These are phyloP conservation scores for Zygoascus bituminiphila DNA, from an alignment of 805 yeast genomes.

Conservation along the genomic window DNA sequence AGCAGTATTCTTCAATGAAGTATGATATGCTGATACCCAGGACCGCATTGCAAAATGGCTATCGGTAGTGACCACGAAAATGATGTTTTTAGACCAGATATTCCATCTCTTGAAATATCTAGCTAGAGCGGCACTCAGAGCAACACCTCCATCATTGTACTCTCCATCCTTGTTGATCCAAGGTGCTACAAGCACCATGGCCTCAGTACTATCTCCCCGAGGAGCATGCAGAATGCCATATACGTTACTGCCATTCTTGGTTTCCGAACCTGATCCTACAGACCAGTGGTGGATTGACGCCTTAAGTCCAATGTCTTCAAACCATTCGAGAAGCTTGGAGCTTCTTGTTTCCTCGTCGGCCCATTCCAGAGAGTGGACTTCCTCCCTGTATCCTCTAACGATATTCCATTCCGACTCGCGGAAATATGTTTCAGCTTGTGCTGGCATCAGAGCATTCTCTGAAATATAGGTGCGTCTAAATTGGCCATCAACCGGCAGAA, in stretches of 20 bases:
- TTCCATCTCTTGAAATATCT: slow-evolving; percentile 79
- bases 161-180: slow-evolving; percentile 64
- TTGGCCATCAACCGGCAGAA: slow-evolving; percentile 73
- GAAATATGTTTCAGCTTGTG: slow-evolving; percentile 86
- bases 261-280: slow-evolving; percentile 19
- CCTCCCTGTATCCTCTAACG: slow-evolving; percentile 73
- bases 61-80: slow-evolving; percentile 73
- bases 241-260: slow-evolving; percentile 37
- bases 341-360: slow-evolving; percentile 33
- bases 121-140: slow-evolving; percentile 63
- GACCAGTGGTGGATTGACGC: slow-evolving; percentile 40
- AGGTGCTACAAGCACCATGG: slow-evolving; percentile 84
- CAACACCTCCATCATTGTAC: slow-evolving; percentile 71
- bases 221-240: slow-evolving; percentile 89
- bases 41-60: slow-evolving; percentile 58
- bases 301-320: slow-evolving; percentile 64
- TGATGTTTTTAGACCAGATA: slow-evolving; percentile 91
- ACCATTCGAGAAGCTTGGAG: slow-evolving; percentile 45
- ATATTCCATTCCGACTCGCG: slow-evolving; percentile 93
- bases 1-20: slow-evolving; percentile 74
- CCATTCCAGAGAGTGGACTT: slow-evolving; percentile 34
- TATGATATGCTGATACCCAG: slow-evolving; percentile 95
- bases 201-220: slow-evolving; percentile 92
- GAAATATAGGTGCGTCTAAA: slow-evolving; percentile 78
- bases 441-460: slow-evolving; percentile 95